phyloP scores from a whole-genome alignment of 164 flowering plant genomes.

The Vitis amurensis region DNA sequence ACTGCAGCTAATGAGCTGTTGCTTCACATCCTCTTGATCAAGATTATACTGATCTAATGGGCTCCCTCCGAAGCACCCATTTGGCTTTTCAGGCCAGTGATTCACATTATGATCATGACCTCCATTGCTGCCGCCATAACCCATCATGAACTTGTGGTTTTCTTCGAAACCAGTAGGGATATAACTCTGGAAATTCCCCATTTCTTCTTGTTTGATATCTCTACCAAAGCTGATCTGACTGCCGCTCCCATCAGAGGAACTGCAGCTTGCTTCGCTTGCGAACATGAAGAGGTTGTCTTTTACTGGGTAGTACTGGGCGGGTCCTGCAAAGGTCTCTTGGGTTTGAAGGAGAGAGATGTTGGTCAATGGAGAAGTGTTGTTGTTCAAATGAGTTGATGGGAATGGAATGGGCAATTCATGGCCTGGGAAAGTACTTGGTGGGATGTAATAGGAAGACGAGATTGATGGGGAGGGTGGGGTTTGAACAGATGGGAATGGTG shows the following conservation, averaged over 20 bases:
- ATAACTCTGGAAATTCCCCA: constrained; percentile 18
- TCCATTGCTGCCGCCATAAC: constrained; percentile 11
- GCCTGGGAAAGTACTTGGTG: constrained; percentile 11
- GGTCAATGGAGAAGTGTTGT: constrained; percentile 2
- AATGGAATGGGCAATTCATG: constrained; percentile 7
- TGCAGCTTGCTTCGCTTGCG: constrained; percentile 31
- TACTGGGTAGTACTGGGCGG: constrained; percentile 14
- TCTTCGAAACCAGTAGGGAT: constrained; percentile 11
- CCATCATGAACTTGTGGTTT: constrained; percentile 21
- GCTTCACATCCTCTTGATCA: constrained; percentile 22
- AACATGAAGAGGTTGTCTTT: constrained; percentile 26
- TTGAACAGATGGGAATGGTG: constrained; percentile 15
- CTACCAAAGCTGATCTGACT: constrained; percentile 27
- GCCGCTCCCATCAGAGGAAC: constrained; percentile 25
- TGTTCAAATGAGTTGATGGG: constrained; percentile 1
- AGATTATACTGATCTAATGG: constrained; percentile 6
- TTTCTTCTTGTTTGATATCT: constrained; percentile 32
- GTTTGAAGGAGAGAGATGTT: constrained; percentile 12
- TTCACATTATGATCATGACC: neutral
- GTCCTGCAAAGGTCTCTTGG: constrained; percentile 17
- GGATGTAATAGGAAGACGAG: constrained; percentile 10
- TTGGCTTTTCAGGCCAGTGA: constrained; percentile 18
- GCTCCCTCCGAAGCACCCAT: constrained; percentile 13
- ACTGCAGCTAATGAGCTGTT: constrained; percentile 16
- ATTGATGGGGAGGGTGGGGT: constrained; percentile 5